Evolutionary conservation across 2,329 filamentous ascomycete genomes (phyloP), one percentile per base, ranked within the genome.

Genomic region (Botryotinia narcissicola): DNA sequence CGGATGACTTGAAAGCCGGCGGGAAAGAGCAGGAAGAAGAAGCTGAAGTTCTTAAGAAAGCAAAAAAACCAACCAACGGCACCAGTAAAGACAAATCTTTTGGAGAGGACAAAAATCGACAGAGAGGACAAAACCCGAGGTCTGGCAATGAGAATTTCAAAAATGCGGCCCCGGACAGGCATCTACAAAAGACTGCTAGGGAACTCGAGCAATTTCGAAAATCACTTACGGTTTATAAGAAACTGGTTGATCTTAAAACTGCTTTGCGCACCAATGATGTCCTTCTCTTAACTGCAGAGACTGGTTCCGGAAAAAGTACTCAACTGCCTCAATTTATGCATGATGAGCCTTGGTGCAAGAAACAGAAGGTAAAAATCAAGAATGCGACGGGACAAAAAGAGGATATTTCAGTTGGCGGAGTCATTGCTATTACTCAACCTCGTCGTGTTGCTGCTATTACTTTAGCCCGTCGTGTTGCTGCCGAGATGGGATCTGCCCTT

Each of bases 261-360:
- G 75, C 73, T 22, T 64, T 82, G n/a, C 75, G 78, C 51, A 54
- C 78, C 8, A 76, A 80, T 32, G 89, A 97, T 79, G 89, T 97
- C 1, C 87, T 99, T 70, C 86, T 99, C 0, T 75, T 98, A 77
- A 95, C 94, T 59, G 95, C 95, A 76, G 95, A 98, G 83, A 98
- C 95, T 4, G 95, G 95, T 71, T 97, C 93, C 37, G 95, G 95
- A 80, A 98, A 98, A 82, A 97, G 93, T 72, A 98, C 95, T 0
- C 96, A 99, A 82, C 94, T 94, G 1, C 93, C 98, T 42, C 96
- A 98, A 81, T 98, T 98, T 81, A 84, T 99, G 12, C 88, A 92
- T 63, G 84, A 86, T 40, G 93, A 98, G 79, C 83, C 89, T 10
- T 98, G 95, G 94, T 97, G 94, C 81, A 86, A 85, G 71, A 87